Evolutionary conservation across 2,329 filamentous ascomycete species (phyloP).

Genomic region (Fusarium sp.): DNA sequence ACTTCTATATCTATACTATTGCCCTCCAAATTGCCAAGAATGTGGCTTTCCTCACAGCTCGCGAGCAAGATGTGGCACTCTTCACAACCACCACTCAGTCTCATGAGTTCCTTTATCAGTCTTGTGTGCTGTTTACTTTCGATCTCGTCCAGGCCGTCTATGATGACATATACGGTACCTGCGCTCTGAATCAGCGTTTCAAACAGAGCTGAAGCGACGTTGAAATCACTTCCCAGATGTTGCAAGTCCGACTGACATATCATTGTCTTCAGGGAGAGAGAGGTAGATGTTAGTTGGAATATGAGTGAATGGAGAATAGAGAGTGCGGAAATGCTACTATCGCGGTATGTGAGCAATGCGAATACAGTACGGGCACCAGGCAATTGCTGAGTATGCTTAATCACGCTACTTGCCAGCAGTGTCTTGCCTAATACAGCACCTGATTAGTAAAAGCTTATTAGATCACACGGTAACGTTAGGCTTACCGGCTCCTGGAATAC

Average conservation of each 20-base stretch:
- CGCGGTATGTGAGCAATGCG: background rate
- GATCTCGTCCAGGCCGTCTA: background rate
- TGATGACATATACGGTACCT: background rate
- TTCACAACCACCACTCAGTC: fast-evolving
- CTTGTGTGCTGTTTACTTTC: fast-evolving
- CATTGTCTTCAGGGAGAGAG: background rate
- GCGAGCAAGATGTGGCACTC: fast-evolving
- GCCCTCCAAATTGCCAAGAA: fast-evolving
- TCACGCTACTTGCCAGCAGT: background rate
- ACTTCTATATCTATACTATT: fast-evolving
- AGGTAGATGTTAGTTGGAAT: background rate
- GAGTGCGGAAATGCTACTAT: background rate
- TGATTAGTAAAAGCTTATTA: no score
- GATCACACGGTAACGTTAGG: no score
- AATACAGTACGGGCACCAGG: background rate
- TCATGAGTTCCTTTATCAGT: background rate
- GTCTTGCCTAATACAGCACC: no score
- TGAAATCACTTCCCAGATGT: background rate
- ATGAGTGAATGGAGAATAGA: background rate
- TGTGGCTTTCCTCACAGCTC: fast-evolving
- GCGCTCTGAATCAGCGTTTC: background rate
- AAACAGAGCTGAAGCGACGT: fast-evolving
- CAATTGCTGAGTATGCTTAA: background rate
- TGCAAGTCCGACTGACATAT: fast-evolving
- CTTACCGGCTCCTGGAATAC: constrained; percentile 1